phyloP scores from a whole-genome alignment of 345 rosid genomes.

The Cardiospermum halicacabum region DNA sequence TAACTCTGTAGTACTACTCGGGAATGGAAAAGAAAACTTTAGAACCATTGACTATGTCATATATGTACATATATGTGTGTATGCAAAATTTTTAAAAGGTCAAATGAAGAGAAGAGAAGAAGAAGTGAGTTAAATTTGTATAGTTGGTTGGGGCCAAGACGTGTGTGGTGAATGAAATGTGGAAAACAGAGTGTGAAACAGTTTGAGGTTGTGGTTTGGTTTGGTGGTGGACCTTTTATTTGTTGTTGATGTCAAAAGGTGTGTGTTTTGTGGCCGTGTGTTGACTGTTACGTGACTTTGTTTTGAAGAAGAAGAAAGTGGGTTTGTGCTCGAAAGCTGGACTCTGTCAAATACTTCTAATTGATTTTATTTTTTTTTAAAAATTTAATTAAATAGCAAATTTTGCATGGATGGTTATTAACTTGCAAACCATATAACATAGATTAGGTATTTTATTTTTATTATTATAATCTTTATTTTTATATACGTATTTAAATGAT shows the following conservation, averaged over 20 bases:
- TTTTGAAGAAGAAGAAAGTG: neutral
- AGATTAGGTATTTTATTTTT: too few relatives aligned
- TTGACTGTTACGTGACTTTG: neutral
- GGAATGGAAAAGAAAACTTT: too few relatives aligned
- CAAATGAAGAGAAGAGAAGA: conserved; percentile 2
- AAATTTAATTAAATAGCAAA: neutral
- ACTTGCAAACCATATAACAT: too few relatives aligned
- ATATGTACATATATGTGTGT: too few relatives aligned
- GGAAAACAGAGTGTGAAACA: neutral
- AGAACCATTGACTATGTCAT: too few relatives aligned
- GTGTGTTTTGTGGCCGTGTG: neutral
- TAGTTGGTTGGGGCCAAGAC: too few relatives aligned
- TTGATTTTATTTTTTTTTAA: neutral
- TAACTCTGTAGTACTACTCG: neutral
- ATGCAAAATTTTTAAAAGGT: too few relatives aligned
- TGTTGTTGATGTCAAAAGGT: neutral
- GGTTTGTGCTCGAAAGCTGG: neutral
- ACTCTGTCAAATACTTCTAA: too few relatives aligned
- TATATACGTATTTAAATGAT: too few relatives aligned
- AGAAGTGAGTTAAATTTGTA: neutral
- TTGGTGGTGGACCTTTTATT: neutral
- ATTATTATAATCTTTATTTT: too few relatives aligned
- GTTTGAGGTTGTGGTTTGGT: neutral
- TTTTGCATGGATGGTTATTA: too few relatives aligned
- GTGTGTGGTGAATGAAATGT: too few relatives aligned